Evolutionary conservation across 202 grass and related monocot species (phyloP), one percentile per base, ranked within the genome.

Genomic region (Musa balbisiana): DNA sequence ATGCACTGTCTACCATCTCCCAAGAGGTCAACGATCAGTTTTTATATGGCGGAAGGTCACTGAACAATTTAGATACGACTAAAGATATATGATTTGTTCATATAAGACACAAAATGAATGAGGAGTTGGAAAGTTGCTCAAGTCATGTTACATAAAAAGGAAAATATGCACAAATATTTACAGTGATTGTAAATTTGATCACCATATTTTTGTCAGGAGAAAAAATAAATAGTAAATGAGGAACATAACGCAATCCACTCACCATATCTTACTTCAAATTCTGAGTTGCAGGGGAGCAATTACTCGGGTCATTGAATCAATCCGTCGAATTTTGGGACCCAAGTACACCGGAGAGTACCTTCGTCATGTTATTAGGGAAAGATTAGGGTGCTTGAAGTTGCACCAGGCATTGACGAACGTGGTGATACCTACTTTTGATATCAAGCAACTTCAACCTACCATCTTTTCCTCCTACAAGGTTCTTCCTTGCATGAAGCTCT

Each of bases 321-420:
- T 69, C 27, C 24, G 14, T 8, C 13, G 16, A 43, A 5, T 69
- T 8, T 17, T 11, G 13, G 29, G 66, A 9, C 66, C 66, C 13
- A 69, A 69, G 27, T 69, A 69, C 23, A 17, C n/a, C 20, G 66
- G 66, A 8, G 43, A 69, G 66, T 69, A 69, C 17, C 29, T 69
- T 43, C 66, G 33, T 9, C 24, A 49, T 24, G 19, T 50, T 43
- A 50, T 69, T 8, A 17, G 19, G 13, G 66, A 69, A 69, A 27
- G 9, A 69, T 33, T 69, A 69, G 66, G 66, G 3, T 15, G 14
- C 27, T 49, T 69, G 66, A 69, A 33, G 23, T 13, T 69, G 66
- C 26, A 69, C 13, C 24, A 69, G 5, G 43, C 66, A 8, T 17
- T 69, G 27, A 50, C 66, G 15, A 69, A 69, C 11, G 66, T 69